Evolutionary conservation across 2,329 filamentous ascomycete genomes (phyloP).

Genomic region (Claviceps fusiformis): DNA sequence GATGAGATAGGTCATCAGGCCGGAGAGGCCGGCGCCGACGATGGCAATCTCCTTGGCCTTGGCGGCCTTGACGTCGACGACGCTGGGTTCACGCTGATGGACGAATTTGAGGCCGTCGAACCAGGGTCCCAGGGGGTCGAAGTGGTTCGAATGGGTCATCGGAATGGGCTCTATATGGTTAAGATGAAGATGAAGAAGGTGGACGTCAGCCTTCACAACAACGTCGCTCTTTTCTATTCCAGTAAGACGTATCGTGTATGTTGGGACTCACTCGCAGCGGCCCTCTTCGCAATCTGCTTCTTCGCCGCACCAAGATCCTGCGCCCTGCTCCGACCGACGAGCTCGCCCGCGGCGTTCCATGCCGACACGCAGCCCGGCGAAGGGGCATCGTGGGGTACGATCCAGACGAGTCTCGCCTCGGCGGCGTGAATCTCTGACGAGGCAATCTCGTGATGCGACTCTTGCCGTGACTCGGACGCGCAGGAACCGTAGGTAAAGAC

Average conservation of each 20-base stretch:
- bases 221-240: too few relatives aligned
- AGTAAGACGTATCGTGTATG: too few relatives aligned
- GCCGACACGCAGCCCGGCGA: constrained; percentile 27
- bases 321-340: constrained; percentile 20
- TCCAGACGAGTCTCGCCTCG: constrained; percentile 3
- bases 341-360: constrained; percentile 17
- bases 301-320: constrained; percentile 13
- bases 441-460: constrained; percentile 11
- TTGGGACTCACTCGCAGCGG: not conserved
- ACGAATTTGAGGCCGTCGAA: constrained; percentile 51
- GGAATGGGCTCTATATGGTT: constrained; percentile 17
- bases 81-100: constrained; percentile 36
- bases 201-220: too few relatives aligned
- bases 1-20: constrained; percentile 43
- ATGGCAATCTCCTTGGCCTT: constrained; percentile 42
- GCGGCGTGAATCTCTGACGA: constrained; percentile 10
- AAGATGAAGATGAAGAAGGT: not conserved
- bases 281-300: constrained; percentile 4
- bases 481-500: not conserved
- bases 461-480: not conserved
- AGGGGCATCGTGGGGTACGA: constrained; percentile 8
- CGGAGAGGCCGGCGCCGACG: constrained; percentile 51
- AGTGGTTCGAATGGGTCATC: constrained; percentile 38
- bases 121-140: constrained; percentile 42
- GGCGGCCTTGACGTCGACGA: constrained; percentile 11